Conservation (phyloP, 2,329 filamentous ascomycete genomes). For the Phaeosphaeria sp. region DNA sequence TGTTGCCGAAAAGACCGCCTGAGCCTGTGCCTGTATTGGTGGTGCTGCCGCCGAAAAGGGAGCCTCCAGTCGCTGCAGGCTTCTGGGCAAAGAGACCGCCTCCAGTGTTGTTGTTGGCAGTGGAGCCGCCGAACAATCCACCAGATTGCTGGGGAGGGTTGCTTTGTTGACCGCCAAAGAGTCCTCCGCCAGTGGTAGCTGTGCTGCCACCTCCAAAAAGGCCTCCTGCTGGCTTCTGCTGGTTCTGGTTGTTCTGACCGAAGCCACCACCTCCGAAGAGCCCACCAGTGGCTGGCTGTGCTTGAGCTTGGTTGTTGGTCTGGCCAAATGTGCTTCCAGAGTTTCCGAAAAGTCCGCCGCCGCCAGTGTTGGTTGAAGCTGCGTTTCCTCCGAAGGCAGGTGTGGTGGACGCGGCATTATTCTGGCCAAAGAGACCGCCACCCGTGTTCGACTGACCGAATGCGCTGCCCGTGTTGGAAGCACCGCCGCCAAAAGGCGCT, state of each 20-base stretch:
- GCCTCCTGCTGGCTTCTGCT: conserved; percentile 47
- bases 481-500: conserved; percentile 33
- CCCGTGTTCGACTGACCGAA: conserved; percentile 38
- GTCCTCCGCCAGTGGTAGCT: conserved; percentile 51
- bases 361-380: conserved; percentile 34
- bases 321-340: conserved; percentile 40
- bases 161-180: conserved; percentile 56
- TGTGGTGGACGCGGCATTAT: conserved; percentile 33
- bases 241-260: conserved; percentile 44
- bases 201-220: conserved; percentile 40
- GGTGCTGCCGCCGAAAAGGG: conserved; percentile 40
- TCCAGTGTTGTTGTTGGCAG: conserved; percentile 44
- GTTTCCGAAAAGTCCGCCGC: conserved; percentile 38
- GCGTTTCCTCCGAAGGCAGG: conserved; percentile 36
- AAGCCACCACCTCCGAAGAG: conserved; percentile 35
- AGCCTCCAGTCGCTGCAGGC: conserved; percentile 15
- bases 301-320: conserved; percentile 33
- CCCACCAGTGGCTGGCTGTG: conserved; percentile 6
- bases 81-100: conserved; percentile 51
- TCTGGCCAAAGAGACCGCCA: conserved; percentile 45
- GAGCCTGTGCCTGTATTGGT: conserved; percentile 24
- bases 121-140: conserved; percentile 60
- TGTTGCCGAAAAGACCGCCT: conserved; percentile 44
- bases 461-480: conserved; percentile 25
- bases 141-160: conserved; percentile 32